Percentiles rank a stretch among this genome's conserved stretches.
Conservation (phyloP, 805 yeast genomes). For the Phaffomyces antillensis region DNA sequence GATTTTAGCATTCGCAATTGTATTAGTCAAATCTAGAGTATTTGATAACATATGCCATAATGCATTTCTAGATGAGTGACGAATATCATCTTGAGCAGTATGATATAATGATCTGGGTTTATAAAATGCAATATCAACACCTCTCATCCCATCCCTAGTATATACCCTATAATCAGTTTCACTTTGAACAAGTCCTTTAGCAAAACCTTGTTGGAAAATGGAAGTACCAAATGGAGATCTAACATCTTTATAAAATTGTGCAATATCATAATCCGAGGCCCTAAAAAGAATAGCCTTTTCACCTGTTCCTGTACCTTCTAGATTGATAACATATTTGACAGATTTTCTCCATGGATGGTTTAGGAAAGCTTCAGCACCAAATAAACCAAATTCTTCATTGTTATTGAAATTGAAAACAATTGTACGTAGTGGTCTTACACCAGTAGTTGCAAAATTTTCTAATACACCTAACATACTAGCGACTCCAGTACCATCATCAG, state of each 20-base stretch:
- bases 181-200: slow-evolving; percentile 60
- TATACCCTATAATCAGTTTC: slow-evolving; percentile 85
- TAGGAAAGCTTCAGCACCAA: slow-evolving; percentile 73
- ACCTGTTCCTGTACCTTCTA: slow-evolving; percentile 93
- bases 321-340: slow-evolving; percentile 61
- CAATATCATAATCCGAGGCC: slow-evolving; percentile 71
- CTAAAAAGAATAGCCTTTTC: slow-evolving; percentile 69
- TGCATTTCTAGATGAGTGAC: slow-evolving; percentile 56
- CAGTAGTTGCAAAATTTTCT: slow-evolving; percentile 33
- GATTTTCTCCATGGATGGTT: slow-evolving; percentile 64
- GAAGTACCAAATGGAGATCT: slow-evolving; percentile 72
- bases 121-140: slow-evolving; percentile 85
- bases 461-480: slow-evolving; percentile 73
- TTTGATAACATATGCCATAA: slow-evolving; percentile 81
- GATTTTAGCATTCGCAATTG: slow-evolving; percentile 36
- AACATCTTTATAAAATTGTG: slow-evolving; percentile 48
- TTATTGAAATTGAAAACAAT: slow-evolving; percentile 81
- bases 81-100: slow-evolving; percentile 64
- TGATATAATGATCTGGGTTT: slow-evolving; percentile 82
- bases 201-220: slow-evolving; percentile 78
- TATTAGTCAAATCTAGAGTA: slow-evolving; percentile 50
- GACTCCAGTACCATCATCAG: slow-evolving; percentile 89
- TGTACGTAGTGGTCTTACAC: slow-evolving; percentile 57
- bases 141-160: slow-evolving; percentile 59
- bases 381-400: slow-evolving; percentile 81